Base-by-base conservation (phyloP, 805 yeast genomes). In the Tetrapisispora arboricola region DNA sequence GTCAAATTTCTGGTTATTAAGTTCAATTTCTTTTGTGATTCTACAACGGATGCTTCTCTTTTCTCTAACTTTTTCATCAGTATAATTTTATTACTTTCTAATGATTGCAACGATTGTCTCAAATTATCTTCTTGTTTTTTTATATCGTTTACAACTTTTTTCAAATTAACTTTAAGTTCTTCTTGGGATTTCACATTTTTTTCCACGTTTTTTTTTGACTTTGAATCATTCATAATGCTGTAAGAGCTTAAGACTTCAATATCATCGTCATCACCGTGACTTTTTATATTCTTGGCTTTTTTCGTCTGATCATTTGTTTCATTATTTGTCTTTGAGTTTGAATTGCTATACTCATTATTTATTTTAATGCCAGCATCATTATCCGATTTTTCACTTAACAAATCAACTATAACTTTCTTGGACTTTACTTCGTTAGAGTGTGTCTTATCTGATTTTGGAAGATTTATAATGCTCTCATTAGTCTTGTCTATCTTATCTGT, bases 331-430 rank as follows among this genome's bases (percentile, higher is more conserved):
- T n/a, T n/a, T n/a, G n/a, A n/a, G n/a, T n/a, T n/a, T n/a, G n/a
- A n/a, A n/a, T n/a, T n/a, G n/a, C n/a, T n/a, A n/a, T n/a, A n/a
- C n/a, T 10, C 10, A 22, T 22, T 22, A 22, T 22, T 22, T 22
- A 22, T 10, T 22, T 22, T 22, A n/a, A 28, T 28, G 8, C 31
- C 22, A 26, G 13, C 32, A 17, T 17, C 38, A 24, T 13, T 25
- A 11, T 38, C 39, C 13, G 47, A 43, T 12, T 48, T 48, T n/a
- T 68, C 47, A 70, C 68, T 45, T 3, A 44, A 38, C 61, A 66
- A 43, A 19, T 43, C 39, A 17, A 49, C 45, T 11, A 69, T 68
- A 6, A 44, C 40, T n/a, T 35, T 42, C 9, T 36, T 20, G 25
- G 42, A 19, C 24, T 34, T 24, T n/a, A n/a, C n/a, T n/a, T n/a